Conservation (phyloP, 2,329 filamentous ascomycete genomes). For the Canariomyces notabilis region DNA sequence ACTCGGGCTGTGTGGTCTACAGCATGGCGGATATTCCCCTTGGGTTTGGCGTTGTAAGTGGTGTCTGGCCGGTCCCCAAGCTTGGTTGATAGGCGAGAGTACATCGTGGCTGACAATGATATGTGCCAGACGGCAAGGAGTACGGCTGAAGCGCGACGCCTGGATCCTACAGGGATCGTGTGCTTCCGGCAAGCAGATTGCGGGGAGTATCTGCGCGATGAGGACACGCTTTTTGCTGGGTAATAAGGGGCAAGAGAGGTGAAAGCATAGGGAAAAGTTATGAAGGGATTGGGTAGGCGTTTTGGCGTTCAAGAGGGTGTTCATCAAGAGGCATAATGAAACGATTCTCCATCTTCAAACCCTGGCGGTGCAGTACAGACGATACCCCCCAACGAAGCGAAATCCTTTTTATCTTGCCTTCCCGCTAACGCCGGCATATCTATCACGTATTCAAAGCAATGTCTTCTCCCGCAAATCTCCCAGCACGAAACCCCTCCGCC, state of each 20-base stretch:
- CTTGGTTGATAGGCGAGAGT: neutral
- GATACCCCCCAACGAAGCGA: constrained; percentile 5
- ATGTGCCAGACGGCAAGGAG: constrained; percentile 69
- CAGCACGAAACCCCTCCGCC: neutral
- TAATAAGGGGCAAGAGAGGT: constrained; percentile 23
- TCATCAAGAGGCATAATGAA: neutral
- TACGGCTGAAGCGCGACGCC: constrained; percentile 72
- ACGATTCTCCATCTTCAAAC: neutral
- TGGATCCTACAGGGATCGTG: constrained; percentile 87
- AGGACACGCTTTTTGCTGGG: constrained; percentile 59
- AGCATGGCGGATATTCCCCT: constrained; percentile 90
- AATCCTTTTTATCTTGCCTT: neutral
- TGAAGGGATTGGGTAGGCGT: constrained; percentile 11
- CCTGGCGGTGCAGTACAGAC: neutral
- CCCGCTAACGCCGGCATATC: constrained; percentile 4
- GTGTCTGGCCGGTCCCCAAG: neutral
- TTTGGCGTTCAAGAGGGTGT: constrained; percentile 17
- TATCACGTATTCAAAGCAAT: neutral
- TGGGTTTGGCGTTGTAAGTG: constrained; percentile 62
- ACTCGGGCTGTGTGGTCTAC: constrained; percentile 85
- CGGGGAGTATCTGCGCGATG: constrained; percentile 89
- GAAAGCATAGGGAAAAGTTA: constrained; percentile 6
- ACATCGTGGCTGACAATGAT: neutral
- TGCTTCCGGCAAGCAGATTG: constrained; percentile 90
- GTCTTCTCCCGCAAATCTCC: neutral